Evolutionary conservation across 352 stramenopile species (phyloP).

Genomic region (Phytophthora megakarya): DNA sequence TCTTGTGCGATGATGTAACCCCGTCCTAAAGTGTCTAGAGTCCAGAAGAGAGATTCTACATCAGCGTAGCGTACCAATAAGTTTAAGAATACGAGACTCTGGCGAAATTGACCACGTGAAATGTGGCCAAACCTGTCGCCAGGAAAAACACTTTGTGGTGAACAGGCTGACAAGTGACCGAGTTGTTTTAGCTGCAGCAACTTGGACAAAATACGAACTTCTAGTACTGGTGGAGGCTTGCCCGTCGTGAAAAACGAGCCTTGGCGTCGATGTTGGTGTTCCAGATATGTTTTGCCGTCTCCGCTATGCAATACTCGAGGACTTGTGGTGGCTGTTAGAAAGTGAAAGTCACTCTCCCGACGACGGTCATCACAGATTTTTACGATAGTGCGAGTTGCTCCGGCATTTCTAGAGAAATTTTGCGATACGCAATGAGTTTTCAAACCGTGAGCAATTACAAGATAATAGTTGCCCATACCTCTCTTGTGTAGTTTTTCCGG

Average conservation of each 20-base stretch:
- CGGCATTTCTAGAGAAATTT: conserved; percentile 52
- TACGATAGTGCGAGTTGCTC: conserved; percentile 66
- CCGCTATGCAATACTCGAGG: neutral
- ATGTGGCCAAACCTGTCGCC: conserved; percentile 75
- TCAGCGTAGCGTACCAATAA: conserved; percentile 68
- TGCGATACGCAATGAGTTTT: neutral
- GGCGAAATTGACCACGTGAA: conserved; percentile 70
- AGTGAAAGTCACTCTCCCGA: conserved; percentile 58
- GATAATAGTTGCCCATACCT: conserved; percentile 31
- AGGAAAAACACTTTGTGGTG: conserved; percentile 64
- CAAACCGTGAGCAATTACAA: neutral
- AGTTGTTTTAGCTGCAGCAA: conserved; percentile 69
- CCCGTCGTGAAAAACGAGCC: conserved; percentile 43
- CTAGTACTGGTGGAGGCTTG: conserved; percentile 46
- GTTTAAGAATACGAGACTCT: conserved; percentile 72
- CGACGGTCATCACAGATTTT: conserved; percentile 73
- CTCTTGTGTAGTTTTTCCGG: conserved; percentile 79
- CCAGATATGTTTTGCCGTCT: conserved; percentile 28
- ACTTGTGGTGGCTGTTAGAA: conserved; percentile 31
- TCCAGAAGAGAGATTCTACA: conserved; percentile 77
- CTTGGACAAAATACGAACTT: conserved; percentile 62
- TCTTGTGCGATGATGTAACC: conserved; percentile 64
- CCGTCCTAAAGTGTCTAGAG: conserved; percentile 63
- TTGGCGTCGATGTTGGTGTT: conserved; percentile 35
- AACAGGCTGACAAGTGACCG: conserved; percentile 54